phyloP scores from a whole-genome alignment of 371 early-diverging fungal species.

The Syncephalastrum sp. region DNA sequence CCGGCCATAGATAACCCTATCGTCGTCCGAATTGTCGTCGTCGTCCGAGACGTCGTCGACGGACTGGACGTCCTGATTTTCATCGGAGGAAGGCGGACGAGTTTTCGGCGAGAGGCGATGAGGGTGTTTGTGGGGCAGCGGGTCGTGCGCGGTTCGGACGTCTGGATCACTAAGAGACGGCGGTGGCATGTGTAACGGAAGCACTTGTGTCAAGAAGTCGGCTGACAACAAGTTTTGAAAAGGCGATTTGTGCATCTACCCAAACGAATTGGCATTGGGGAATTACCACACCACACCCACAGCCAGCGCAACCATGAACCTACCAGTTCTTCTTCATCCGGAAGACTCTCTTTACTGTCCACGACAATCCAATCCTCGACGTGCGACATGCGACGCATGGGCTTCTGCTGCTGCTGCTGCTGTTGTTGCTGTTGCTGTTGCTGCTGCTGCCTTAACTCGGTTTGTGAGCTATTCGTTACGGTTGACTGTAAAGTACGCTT shows the following conservation, averaged over 20 bases:
- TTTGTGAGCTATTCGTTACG: constrained; percentile 4
- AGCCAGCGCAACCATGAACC: background rate
- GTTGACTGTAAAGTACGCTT: background rate
- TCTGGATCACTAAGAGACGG: constrained; percentile 44
- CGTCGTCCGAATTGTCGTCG: constrained; percentile 24
- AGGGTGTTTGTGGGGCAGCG: background rate
- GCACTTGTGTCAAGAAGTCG: constrained; percentile 46
- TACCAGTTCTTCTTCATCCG: constrained; percentile 54
- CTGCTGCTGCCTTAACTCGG: constrained; percentile 4
- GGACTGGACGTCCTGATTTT: constrained; percentile 12
- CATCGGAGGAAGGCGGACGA: constrained; percentile 2
- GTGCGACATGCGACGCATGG: constrained; percentile 48
- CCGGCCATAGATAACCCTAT: constrained; percentile 5
- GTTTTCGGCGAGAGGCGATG: background rate
- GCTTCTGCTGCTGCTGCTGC: constrained; percentile 15
- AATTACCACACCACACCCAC: background rate
- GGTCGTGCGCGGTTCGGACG: constrained; percentile 14
- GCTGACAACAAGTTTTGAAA: constrained; percentile 43
- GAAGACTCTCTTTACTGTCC: constrained; percentile 51
- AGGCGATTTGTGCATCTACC: constrained; percentile 26
- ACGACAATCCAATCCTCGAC: constrained; percentile 51
- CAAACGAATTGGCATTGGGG: background rate
- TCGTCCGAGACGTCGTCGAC: constrained; percentile 27
- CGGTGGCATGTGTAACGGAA: constrained; percentile 53
- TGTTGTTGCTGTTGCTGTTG: constrained; percentile 8